Percentiles rank a stretch among this genome's conserved stretches.
Conservation (phyloP, 192 early-diverging fungal species). For the Obelidium mucronatum region DNA sequence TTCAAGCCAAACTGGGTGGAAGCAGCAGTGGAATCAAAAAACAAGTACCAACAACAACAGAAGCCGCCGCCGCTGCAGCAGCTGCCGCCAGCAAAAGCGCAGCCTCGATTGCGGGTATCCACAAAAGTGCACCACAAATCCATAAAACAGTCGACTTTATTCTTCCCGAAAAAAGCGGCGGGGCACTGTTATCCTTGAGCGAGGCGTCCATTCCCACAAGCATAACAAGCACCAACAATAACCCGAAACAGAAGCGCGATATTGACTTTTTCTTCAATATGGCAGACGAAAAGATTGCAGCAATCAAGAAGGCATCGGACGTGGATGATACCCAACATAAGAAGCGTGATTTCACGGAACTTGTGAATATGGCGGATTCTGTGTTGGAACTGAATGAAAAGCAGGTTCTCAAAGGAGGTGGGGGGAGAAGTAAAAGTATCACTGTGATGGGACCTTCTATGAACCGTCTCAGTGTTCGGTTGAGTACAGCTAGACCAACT, state of each 20-base stretch:
- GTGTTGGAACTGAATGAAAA: not conserved
- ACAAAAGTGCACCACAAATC: constrained; percentile 17
- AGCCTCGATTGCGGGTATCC: not conserved
- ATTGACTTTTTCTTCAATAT: constrained; percentile 21
- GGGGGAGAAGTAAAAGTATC: not conserved
- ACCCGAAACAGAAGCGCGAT: constrained; percentile 3
- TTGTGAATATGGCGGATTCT: constrained; percentile 16
- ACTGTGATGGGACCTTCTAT: not conserved
- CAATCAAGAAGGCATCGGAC: not conserved
- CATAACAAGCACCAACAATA: not conserved
- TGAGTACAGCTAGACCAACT: not conserved
- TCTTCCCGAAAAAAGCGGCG: not conserved
- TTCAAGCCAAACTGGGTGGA: too few species aligned
- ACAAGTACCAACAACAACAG: not conserved
- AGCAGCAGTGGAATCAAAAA: too few species aligned
- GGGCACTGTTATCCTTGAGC: not conserved
- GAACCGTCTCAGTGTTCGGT: not conserved
- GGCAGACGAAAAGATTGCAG: not conserved
- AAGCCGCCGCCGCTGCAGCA: not conserved
- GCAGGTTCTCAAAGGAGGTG: not conserved
- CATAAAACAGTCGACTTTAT: constrained; percentile 16
- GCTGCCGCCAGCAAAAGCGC: not conserved
- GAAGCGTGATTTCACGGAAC: constrained; percentile 17
- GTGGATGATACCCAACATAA: not conserved
- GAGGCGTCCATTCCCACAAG: constrained; percentile 10